Conservation (phyloP, 495 filamentous ascomycete species). For the Pseudoneurospora amorphoporcata region DNA sequence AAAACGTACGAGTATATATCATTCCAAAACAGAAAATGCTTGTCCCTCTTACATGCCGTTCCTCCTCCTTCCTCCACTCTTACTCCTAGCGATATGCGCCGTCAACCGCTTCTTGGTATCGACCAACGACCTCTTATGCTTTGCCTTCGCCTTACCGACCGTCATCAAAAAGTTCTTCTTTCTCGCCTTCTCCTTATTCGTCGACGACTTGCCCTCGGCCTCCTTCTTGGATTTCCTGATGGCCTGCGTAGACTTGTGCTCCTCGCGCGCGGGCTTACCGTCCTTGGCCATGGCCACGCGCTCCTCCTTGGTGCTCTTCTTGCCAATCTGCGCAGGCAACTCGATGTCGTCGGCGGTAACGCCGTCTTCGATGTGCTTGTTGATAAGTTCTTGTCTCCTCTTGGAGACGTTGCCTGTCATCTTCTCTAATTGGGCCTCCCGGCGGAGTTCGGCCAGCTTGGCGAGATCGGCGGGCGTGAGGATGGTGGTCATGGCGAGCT, state of each 20-base stretch:
- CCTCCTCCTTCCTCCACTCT: conserved; percentile 72
- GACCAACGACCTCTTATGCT: conserved; percentile 84
- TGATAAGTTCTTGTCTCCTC: conserved; percentile 38
- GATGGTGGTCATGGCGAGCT: conserved; percentile 74
- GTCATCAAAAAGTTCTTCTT: conserved; percentile 99
- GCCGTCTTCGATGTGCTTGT: conserved; percentile 67
- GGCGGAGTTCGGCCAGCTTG: conserved; percentile 80
- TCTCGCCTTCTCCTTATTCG: conserved; percentile 93
- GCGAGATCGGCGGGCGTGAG: conserved; percentile 86
- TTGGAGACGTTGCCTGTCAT: conserved; percentile 33
- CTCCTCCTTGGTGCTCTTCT: conserved; percentile 66
- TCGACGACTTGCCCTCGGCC: conserved; percentile 82
- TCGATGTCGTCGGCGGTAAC: conserved; percentile 84
- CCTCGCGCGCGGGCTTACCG: conserved; percentile 58
- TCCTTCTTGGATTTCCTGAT: conserved; percentile 75
- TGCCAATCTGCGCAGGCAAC: conserved; percentile 55
- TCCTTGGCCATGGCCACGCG: conserved; percentile 67
- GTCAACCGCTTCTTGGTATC: conserved; percentile 69
- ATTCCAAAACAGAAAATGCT: not conserved
- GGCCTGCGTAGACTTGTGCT: conserved; percentile 74
- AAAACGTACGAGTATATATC: not conserved
- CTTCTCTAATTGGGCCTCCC: conserved; percentile 59
- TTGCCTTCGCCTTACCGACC: conserved; percentile 81
- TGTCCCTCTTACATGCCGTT: conserved; percentile 36
- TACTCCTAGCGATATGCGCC: conserved; percentile 72